Evolutionary conservation across 2,329 filamentous ascomycete species (phyloP).

Genomic region (Kalmusia sp.): DNA sequence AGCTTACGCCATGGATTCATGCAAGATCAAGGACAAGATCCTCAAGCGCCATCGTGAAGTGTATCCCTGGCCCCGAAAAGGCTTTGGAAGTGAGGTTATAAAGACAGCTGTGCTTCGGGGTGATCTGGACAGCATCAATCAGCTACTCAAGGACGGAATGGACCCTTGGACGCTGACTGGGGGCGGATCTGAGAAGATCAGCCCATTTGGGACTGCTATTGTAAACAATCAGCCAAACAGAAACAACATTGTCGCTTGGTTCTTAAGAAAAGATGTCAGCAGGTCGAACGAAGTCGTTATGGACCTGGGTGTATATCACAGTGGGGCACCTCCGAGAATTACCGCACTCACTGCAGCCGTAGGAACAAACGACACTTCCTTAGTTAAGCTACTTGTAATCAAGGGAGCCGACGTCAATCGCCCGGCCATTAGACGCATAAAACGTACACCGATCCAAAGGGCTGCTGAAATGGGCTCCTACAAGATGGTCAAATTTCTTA

Average conservation of each 20-base stretch:
- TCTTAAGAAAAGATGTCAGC: too few species aligned
- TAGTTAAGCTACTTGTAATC: slow-evolving; percentile 1
- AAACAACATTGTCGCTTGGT: not conserved
- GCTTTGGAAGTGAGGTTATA: not conserved
- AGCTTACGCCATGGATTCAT: not conserved
- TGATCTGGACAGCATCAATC: not conserved
- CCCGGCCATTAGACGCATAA: not conserved
- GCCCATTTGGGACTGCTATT: not conserved
- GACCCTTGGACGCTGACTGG: not conserved
- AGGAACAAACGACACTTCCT: not conserved
- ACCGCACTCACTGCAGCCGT: not conserved
- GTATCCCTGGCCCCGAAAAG: not conserved
- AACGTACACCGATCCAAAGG: slow-evolving; percentile 5
- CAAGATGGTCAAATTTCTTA: slow-evolving; percentile 7
- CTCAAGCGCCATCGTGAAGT: not conserved
- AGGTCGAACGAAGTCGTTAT: too few species aligned
- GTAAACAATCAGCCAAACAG: not conserved
- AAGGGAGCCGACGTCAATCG: slow-evolving; percentile 3
- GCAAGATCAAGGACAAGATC: not conserved
- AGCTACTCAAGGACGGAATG: not conserved
- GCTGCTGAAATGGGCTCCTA: not conserved
- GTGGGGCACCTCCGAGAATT: not conserved
- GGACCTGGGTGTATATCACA: too few species aligned
- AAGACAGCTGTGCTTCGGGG: not conserved
- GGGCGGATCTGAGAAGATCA: not conserved